A percentile compares a stretch with the other conserved stretches of the same genome.
These are phyloP conservation scores for Boletus fagicola DNA, from an alignment of 768 basidiomycete genomes.

Conservation along the genomic window DNA sequence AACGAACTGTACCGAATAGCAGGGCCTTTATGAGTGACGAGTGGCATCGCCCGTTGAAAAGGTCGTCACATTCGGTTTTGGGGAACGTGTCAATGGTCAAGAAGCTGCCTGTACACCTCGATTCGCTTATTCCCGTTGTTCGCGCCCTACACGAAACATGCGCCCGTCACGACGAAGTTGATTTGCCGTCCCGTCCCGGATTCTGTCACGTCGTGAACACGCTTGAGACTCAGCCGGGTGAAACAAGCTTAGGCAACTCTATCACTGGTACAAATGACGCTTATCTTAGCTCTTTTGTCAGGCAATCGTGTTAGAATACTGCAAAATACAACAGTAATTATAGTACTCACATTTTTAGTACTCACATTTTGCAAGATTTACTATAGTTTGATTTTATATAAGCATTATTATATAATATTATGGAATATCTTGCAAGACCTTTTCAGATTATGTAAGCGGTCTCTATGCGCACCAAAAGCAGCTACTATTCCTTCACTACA, in stretches of 20 bases:
- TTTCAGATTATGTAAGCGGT: too few relatives aligned
- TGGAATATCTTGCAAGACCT: too few relatives aligned
- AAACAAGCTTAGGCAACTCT: not conserved
- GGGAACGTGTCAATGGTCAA: not conserved
- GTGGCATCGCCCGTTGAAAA: not conserved
- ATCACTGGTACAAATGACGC: not conserved
- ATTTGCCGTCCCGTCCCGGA: not conserved
- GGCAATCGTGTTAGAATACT: too few relatives aligned
- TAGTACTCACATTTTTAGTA: too few relatives aligned
- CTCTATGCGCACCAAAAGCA: too few relatives aligned
- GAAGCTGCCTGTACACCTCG: not conserved
- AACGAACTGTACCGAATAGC: not conserved
- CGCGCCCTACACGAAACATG: not conserved
- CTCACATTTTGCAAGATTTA: too few relatives aligned
- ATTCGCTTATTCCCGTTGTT: conserved; percentile 3
- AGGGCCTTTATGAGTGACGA: conserved; percentile 14
- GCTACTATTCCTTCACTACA: too few relatives aligned
- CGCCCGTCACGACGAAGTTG: not conserved
- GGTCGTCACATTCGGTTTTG: too few relatives aligned
- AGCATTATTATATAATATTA: too few relatives aligned
- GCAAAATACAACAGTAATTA: too few relatives aligned
- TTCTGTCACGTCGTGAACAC: not conserved
- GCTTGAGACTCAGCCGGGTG: not conserved
- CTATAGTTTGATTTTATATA: too few relatives aligned
- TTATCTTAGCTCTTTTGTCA: too few relatives aligned